These are phyloP conservation scores for Clarireedia paspali DNA, from an alignment of 2,329 filamentous ascomycete genomes.

Conservation along the genomic window DNA sequence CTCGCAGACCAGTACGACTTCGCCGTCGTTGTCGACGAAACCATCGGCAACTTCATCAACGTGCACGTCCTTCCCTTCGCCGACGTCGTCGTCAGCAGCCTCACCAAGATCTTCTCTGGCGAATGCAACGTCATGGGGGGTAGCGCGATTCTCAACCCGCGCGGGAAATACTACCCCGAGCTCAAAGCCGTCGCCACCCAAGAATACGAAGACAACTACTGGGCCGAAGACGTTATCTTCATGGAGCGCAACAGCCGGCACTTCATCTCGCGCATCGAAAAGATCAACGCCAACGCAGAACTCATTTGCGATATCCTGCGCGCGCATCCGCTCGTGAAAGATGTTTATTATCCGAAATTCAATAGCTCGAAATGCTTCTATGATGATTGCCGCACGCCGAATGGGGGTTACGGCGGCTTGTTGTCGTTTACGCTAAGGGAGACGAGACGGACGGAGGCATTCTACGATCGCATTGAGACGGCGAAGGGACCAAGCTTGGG, in stretches of 20 bases:
- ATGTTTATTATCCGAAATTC: slow-evolving; percentile 81
- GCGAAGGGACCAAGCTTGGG: slow-evolving; percentile 92
- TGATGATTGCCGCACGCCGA: slow-evolving; percentile 65
- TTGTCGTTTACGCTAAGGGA: slow-evolving; percentile 75
- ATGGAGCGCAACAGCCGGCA: slow-evolving; percentile 95
- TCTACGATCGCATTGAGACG: slow-evolving; percentile 80
- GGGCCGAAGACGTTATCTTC: slow-evolving; percentile 89
- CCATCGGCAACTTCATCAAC: slow-evolving; percentile 93
- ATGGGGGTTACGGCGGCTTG: slow-evolving; percentile 82
- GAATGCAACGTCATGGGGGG: slow-evolving; percentile 99
- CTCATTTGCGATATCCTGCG: slow-evolving; percentile 67
- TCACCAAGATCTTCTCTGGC: slow-evolving; percentile 96
- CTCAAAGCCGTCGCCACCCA: slow-evolving; percentile 59
- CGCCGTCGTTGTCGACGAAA: slow-evolving; percentile 88
- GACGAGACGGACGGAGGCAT: slow-evolving; percentile 63
- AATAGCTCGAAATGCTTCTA: slow-evolving; percentile 64
- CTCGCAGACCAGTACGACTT: slow-evolving; percentile 83
- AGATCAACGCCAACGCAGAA: slow-evolving; percentile 82
- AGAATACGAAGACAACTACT: slow-evolving; percentile 83
- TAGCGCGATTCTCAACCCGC: slow-evolving; percentile 56
- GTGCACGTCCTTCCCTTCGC: slow-evolving; percentile 84
- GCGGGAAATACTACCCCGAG: slow-evolving; percentile 58
- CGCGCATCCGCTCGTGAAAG: slow-evolving; percentile 56
- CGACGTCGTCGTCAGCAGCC: slow-evolving; percentile 86
- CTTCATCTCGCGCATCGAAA: slow-evolving; percentile 73